These are phyloP conservation scores for Leucocoprinus sp. DNA, from an alignment of 768 basidiomycete genomes.

Conservation along the genomic window DNA sequence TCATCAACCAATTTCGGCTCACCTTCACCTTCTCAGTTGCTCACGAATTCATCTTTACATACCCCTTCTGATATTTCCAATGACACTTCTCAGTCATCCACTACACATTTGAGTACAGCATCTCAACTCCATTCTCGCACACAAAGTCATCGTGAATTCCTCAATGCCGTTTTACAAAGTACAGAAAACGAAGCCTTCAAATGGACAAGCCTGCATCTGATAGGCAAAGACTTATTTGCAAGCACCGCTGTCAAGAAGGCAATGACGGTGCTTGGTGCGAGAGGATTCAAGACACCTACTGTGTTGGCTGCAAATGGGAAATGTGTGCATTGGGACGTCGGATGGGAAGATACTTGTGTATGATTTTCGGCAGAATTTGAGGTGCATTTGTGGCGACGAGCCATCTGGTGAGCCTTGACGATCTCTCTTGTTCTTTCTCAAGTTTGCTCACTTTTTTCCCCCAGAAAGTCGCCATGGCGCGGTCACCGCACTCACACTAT, in stretches of 20 bases:
- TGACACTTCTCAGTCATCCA: constrained; percentile 12
- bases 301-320: constrained; percentile 78
- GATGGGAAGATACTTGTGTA: constrained; percentile 74
- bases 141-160: not conserved
- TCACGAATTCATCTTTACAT: constrained; percentile 50
- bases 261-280: constrained; percentile 51
- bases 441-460: constrained; percentile 3
- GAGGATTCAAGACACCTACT: constrained; percentile 59
- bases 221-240: constrained; percentile 47
- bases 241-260: constrained; percentile 46
- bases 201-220: constrained; percentile 62
- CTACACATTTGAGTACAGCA: not conserved
- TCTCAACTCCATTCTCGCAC: not conserved
- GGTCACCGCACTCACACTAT: constrained; percentile 85
- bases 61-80: constrained; percentile 63
- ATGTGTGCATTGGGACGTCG: constrained; percentile 85
- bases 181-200: constrained; percentile 55
- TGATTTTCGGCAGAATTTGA: constrained; percentile 83
- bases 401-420: constrained; percentile 51
- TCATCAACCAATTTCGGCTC: constrained; percentile 29
- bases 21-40: constrained; percentile 33
- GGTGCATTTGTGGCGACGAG: constrained; percentile 71
- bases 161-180: constrained; percentile 11
- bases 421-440: constrained; percentile 1
- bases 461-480: constrained; percentile 58